Base-by-base conservation (phyloP, 108 stramenopile species). In the Fragilariopsis cylindrus region DNA sequence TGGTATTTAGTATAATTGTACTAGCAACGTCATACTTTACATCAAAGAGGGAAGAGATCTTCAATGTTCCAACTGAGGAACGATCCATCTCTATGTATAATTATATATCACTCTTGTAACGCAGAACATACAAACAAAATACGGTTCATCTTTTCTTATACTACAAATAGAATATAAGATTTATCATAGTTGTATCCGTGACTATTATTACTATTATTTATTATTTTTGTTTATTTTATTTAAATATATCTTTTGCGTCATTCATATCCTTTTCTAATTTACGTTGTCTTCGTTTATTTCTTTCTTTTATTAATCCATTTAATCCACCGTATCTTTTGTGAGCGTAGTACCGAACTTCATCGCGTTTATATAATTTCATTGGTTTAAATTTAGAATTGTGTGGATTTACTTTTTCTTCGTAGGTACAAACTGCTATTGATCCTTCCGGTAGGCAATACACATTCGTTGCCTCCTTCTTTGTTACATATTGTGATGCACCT, bases 361-460 rank as follows among this genome's bases (percentile, higher is more conserved):
- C 76, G 9, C 94, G 76, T 13, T 76, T 39, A 57, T 90, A 95
- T 48, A 95, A 54, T 69, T 92, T 91, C 91, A 95, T 90, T 13
- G 87, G 75, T 7, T 81, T 82, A 78, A 81, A 95, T 9, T 82
- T 77, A 7, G 73, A 76, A 67, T 89, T 67, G 9, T 81, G 85
- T 19, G 94, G 94, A 83, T 95, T 95, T 11, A 77, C 80, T 62
- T 77, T 80, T 71, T 87, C 87, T 54, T 84, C 74, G 69, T 76
- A 82, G 15, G 83, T 57, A 71, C 91, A 92, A 41, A 92, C 90
- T 18, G 87, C 88, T 63, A 95, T 81, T 44, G 94, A 91, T 41
- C 94, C 94, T 60, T 86, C 70, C 4, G 94, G 94, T 18, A 95
- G 49, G 64, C 90, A 92, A 76, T 95, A 95, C 50, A 70, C 70